Conservation (phyloP, 1,284 basidiomycete species). For the Apiotrichum sp. region DNA sequence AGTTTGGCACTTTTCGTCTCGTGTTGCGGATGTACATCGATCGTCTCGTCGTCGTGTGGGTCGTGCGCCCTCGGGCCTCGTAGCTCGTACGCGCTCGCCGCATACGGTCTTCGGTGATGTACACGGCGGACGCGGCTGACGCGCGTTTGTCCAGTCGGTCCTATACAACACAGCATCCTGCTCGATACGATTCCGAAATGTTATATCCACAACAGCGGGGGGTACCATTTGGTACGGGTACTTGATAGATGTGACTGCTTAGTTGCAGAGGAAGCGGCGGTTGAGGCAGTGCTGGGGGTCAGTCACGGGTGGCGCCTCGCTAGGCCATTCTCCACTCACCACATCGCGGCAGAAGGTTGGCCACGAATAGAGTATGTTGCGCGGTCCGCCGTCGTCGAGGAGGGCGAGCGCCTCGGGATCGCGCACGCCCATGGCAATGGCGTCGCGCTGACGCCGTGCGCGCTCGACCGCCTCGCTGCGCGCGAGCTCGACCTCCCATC, state of each 20-base stretch:
- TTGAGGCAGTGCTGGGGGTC: conserved; percentile 34
- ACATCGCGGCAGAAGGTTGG: conserved; percentile 45
- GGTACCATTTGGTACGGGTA: too few species aligned
- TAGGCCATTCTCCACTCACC: conserved; percentile 26
- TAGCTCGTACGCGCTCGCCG: too few species aligned
- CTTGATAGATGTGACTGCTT: background rate
- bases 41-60: too few species aligned
- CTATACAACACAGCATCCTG: too few species aligned
- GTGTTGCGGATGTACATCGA: too few species aligned
- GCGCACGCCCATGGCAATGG: conserved; percentile 18
- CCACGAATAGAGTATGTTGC: conserved; percentile 41
- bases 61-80: too few species aligned
- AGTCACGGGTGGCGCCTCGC: background rate
- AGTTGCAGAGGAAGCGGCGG: conserved; percentile 34
- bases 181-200: too few species aligned
- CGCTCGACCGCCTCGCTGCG: conserved; percentile 27
- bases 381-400: conserved; percentile 15
- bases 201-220: too few species aligned
- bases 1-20: too few species aligned
- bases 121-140: too few species aligned
- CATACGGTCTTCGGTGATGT: too few species aligned
- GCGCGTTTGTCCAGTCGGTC: too few species aligned
- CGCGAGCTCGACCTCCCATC: conserved; percentile 77
- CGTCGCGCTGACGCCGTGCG: conserved; percentile 17
- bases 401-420: conserved; percentile 19